Percentiles rank a stretch among this genome's conserved stretches.
phyloP scores from a whole-genome alignment of 176 grass and related monocot genomes.

The Phoenix roebelenii region DNA sequence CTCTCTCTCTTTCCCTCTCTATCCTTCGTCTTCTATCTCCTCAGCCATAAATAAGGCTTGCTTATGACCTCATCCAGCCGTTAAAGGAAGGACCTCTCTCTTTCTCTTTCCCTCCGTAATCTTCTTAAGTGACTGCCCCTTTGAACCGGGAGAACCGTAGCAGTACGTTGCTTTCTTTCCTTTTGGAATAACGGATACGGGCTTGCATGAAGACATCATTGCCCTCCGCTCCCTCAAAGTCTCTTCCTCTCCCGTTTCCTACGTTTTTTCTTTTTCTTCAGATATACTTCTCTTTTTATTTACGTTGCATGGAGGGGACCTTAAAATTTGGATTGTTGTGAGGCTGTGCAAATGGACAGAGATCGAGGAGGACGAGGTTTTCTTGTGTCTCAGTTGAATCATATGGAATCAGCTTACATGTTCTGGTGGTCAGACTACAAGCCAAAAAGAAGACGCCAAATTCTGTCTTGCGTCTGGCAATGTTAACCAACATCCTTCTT shows the following conservation, averaged over 20 bases:
- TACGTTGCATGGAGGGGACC: too few relatives aligned
- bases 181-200: slow-evolving; percentile 21
- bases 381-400: too few relatives aligned
- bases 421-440: too few relatives aligned
- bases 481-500: too few relatives aligned
- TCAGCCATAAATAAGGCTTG: slow-evolving; percentile 22
- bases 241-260: background rate
- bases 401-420: too few relatives aligned
- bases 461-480: too few relatives aligned
- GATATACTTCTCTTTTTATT: background rate
- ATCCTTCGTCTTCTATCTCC: slow-evolving; percentile 7
- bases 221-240: background rate
- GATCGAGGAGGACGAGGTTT: too few relatives aligned
- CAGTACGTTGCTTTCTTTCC: slow-evolving; percentile 14
- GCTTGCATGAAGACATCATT: background rate
- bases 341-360: too few relatives aligned
- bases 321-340: too few relatives aligned
- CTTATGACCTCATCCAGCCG: slow-evolving; percentile 22
- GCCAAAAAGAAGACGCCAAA: too few relatives aligned
- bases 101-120: background rate
- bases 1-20: background rate
- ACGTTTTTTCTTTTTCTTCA: background rate
- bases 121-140: slow-evolving; percentile 21
- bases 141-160: slow-evolving; percentile 30
- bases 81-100: slow-evolving; percentile 20